phyloP scores from a whole-genome alignment of 129 eudicot genomes.

The Solidago caesia region DNA sequence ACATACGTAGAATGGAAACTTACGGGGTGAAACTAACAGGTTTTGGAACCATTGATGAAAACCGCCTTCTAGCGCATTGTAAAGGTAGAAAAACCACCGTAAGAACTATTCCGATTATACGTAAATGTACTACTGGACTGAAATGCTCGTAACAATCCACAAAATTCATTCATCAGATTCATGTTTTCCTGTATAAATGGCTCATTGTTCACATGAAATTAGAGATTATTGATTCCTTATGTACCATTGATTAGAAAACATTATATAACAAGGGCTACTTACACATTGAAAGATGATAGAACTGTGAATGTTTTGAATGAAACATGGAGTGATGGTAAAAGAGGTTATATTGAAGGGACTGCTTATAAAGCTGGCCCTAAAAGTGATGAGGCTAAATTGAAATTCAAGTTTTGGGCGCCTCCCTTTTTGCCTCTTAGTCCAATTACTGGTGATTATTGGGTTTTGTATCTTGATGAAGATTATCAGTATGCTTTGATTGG shows the following conservation, averaged over 20 bases:
- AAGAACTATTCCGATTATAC: constrained; percentile 38
- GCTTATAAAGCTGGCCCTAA: constrained; percentile 76
- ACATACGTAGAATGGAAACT: constrained; percentile 57
- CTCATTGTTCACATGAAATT: background rate
- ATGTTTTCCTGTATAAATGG: background rate
- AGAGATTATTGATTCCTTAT: too few relatives aligned
- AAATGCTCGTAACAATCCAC: constrained; percentile 31
- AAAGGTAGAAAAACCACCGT: constrained; percentile 36
- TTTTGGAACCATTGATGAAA: constrained; percentile 51
- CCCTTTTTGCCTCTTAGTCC: constrained; percentile 88
- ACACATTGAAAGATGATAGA: constrained; percentile 64
- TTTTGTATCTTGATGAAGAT: constrained; percentile 59
- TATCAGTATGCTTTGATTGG: constrained; percentile 84
- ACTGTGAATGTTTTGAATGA: constrained; percentile 73
- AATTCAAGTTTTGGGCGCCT: constrained; percentile 83
- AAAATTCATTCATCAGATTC: background rate
- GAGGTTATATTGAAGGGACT: constrained; percentile 69
- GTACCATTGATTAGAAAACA: too few relatives aligned
- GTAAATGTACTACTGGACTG: constrained; percentile 28
- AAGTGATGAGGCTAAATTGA: constrained; percentile 86
- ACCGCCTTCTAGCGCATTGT: constrained; percentile 42
- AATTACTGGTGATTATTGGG: constrained; percentile 86
- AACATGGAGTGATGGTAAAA: constrained; percentile 78
- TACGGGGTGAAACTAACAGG: constrained; percentile 46
- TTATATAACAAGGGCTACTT: constrained; percentile 63